Conservation (phyloP, 371 early-diverging fungal genomes). For the Mucor irregularis region DNA sequence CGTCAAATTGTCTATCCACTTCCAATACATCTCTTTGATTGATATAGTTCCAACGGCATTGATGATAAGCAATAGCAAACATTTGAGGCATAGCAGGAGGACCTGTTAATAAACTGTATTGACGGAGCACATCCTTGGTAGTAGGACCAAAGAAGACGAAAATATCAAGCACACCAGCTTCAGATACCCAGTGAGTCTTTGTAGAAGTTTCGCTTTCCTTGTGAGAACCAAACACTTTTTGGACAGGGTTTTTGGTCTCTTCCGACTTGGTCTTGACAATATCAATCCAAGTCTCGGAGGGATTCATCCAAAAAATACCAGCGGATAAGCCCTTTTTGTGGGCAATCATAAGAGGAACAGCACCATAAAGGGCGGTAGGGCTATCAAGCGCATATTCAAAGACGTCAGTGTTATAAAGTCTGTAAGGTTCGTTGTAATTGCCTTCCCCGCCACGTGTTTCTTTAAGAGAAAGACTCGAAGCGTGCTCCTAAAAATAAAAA, state of each 20-base stretch:
- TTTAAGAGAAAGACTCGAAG: constrained; percentile 80
- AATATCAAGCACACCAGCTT: constrained; percentile 89
- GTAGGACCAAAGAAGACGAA: constrained; percentile 88
- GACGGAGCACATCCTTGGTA: constrained; percentile 68
- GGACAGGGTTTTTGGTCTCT: constrained; percentile 20
- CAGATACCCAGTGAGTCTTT: constrained; percentile 92
- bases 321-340: constrained; percentile 65
- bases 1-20: constrained; percentile 82
- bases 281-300: constrained; percentile 98
- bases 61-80: constrained; percentile 93
- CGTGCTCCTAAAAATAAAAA: constrained; percentile 68
- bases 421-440: constrained; percentile 88
- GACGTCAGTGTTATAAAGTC: constrained; percentile 98
- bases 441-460: constrained; percentile 79
- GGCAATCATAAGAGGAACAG: constrained; percentile 91
- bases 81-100: constrained; percentile 83
- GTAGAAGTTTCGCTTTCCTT: constrained; percentile 32
- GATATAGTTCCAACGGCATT: constrained; percentile 94
- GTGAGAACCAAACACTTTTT: constrained; percentile 32
- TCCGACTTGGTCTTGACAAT: constrained; percentile 62
- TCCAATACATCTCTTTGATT: constrained; percentile 80
- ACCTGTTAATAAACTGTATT: constrained; percentile 81
- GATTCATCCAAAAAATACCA: constrained; percentile 90
- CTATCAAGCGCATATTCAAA: constrained; percentile 94
- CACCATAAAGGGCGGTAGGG: constrained; percentile 95